phyloP scores from a whole-genome alignment of 495 filamentous ascomycete genomes.

The Cenococcum geophilum region DNA sequence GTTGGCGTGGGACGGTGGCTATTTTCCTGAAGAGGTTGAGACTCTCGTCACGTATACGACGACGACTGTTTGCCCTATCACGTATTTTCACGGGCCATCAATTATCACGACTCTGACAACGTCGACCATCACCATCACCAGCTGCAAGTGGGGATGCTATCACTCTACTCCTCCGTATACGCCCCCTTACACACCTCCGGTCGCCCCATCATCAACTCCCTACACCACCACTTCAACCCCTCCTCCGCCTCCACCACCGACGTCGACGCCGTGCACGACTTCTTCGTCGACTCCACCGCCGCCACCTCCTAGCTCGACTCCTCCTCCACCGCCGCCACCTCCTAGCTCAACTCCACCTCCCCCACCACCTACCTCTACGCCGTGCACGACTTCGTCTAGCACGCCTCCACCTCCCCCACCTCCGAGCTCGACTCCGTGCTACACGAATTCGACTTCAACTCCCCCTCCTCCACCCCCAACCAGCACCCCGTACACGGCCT shows the following conservation, averaged over 20 bases:
- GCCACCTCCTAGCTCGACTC: constrained; percentile 12
- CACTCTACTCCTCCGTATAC: too few species aligned
- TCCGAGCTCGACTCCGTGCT: constrained; percentile 6
- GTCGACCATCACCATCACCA: background rate
- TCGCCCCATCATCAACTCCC: background rate
- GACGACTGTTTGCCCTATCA: background rate
- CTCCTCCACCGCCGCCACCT: constrained; percentile 9
- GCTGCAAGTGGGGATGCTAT: too few species aligned
- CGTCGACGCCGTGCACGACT: background rate
- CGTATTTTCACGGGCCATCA: background rate
- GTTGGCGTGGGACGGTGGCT: constrained; percentile 8
- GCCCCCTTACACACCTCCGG: background rate
- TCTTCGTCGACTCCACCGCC: background rate
- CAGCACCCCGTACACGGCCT: background rate
- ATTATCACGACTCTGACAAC: background rate
- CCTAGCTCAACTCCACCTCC: constrained; percentile 4
- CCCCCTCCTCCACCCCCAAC: constrained; percentile 8
- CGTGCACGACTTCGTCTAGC: background rate
- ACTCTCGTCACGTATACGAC: background rate
- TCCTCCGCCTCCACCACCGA: background rate
- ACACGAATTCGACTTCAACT: background rate
- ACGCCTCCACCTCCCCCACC: constrained; percentile 2
- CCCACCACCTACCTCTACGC: constrained; percentile 5
- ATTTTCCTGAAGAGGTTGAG: background rate
- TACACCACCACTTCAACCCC: background rate